These are phyloP conservation scores for Crucibulum parvulum DNA, from an alignment of 1,284 basidiomycete species.

Conservation along the genomic window DNA sequence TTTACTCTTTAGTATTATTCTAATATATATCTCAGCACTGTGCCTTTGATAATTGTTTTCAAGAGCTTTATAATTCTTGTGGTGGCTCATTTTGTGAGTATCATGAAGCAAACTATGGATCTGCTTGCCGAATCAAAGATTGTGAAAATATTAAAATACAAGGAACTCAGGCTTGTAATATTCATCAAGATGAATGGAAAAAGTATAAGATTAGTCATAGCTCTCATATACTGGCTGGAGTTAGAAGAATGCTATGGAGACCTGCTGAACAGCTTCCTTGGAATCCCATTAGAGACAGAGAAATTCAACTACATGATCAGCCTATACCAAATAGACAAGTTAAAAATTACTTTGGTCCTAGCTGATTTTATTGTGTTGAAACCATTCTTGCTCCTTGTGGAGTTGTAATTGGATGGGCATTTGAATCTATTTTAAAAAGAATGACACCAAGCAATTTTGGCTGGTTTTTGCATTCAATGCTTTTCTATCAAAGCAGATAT, in stretches of 20 bases:
- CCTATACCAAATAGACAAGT: slow-evolving; percentile 7
- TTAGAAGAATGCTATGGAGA: slow-evolving; percentile 19
- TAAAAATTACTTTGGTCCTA: slow-evolving; percentile 21
- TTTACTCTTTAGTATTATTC: too few relatives aligned
- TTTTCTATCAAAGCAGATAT: too few relatives aligned
- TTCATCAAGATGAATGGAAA: slow-evolving; percentile 23
- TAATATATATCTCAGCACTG: background rate
- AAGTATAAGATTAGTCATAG: slow-evolving; percentile 13
- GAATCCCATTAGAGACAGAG: slow-evolving; percentile 6
- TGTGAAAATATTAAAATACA: slow-evolving; percentile 13
- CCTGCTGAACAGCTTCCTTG: slow-evolving; percentile 20
- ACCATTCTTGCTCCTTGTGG: too few relatives aligned
- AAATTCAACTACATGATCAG: slow-evolving; percentile 21
- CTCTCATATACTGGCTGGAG: slow-evolving; percentile 11
- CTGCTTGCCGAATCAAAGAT: slow-evolving; percentile 11
- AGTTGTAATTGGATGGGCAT: too few relatives aligned
- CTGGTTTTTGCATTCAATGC: too few relatives aligned
- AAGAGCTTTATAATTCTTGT: slow-evolving; percentile 14
- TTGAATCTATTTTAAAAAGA: too few relatives aligned
- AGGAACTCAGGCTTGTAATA: slow-evolving; percentile 22
- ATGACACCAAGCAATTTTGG: too few relatives aligned
- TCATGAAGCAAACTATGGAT: slow-evolving; percentile 18
- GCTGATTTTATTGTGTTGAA: too few relatives aligned
- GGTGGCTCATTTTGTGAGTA: slow-evolving; percentile 24
- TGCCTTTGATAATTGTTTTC: slow-evolving; percentile 5